Evolutionary conservation across 2,329 filamentous ascomycete genomes (phyloP).

Genomic region (Lachnellula arida): DNA sequence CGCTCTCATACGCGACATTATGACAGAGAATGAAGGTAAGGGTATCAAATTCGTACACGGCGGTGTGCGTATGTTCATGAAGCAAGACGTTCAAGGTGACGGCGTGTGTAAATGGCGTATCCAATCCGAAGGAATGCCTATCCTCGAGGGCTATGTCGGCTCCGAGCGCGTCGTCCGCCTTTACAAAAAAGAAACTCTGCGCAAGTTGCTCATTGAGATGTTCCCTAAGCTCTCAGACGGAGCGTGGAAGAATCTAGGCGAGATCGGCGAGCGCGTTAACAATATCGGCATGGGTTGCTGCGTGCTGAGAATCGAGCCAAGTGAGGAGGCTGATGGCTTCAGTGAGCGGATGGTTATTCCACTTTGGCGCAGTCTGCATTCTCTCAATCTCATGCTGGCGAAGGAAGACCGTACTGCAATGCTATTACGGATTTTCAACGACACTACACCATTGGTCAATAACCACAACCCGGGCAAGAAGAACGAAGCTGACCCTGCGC

Average conservation of each 20-base stretch:
- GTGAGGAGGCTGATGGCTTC: conserved; percentile 56
- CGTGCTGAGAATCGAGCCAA: conserved; percentile 77
- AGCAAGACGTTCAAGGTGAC: conserved; percentile 84
- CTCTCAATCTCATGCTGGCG: conserved; percentile 93
- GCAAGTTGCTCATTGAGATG: conserved; percentile 86
- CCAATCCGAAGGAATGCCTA: conserved; percentile 87
- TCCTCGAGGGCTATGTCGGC: conserved; percentile 87
- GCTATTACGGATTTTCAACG: conserved; percentile 86
- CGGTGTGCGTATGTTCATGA: conserved; percentile 98
- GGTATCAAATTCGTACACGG: conserved; percentile 95
- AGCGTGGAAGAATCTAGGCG: conserved; percentile 70
- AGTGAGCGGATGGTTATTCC: conserved; percentile 81
- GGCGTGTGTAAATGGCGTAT: conserved; percentile 92
- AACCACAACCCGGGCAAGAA: conserved; percentile 33
- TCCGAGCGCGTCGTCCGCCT: conserved; percentile 70
- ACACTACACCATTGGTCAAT: conserved; percentile 75
- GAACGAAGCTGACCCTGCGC: conserved; percentile 11
- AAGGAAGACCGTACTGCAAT: conserved; percentile 95
- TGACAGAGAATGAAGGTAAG: conserved; percentile 80
- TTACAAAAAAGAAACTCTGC: conserved; percentile 72
- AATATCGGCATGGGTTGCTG: conserved; percentile 88
- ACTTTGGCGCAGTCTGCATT: conserved; percentile 88
- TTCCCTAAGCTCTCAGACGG: conserved; percentile 82
- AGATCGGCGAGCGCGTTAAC: conserved; percentile 79
- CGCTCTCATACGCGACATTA: conserved; percentile 75